These are phyloP conservation scores for Aureobasidium musti DNA, from an alignment of 2,329 filamentous ascomycete species.

Conservation along the genomic window DNA sequence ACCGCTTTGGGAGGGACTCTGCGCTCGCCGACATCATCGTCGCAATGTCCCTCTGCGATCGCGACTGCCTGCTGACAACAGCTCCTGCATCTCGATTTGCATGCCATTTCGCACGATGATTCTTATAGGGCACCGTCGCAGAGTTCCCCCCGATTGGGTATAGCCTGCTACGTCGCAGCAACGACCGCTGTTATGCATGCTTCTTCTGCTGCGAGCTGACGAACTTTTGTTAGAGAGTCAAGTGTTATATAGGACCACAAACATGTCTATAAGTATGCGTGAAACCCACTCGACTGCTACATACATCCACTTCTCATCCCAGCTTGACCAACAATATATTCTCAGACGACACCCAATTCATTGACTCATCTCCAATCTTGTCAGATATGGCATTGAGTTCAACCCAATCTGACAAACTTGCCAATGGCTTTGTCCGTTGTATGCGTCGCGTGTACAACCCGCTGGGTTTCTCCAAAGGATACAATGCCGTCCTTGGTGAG, in stretches of 20 bases:
- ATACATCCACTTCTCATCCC: neutral
- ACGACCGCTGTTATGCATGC: neutral
- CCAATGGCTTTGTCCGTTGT: neutral
- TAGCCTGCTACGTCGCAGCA: neutral
- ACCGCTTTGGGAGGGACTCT: slow-evolving; percentile 14
- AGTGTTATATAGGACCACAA: no score
- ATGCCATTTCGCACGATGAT: no score
- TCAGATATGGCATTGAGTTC: neutral
- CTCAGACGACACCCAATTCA: no score
- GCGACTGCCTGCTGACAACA: no score
- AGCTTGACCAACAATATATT: neutral
- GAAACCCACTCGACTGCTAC: no score
- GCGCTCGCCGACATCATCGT: slow-evolving; percentile 15
- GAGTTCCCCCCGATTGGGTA: neutral
- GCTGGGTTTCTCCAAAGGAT: slow-evolving; percentile 59
- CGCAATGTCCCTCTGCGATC: neutral
- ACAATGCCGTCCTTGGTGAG: slow-evolving; percentile 58
- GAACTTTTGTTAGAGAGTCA: no score
- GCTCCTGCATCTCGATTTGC: no score
- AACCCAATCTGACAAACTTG: no score
- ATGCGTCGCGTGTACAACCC: slow-evolving; percentile 44
- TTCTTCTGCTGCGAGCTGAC: no score
- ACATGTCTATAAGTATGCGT: no score
- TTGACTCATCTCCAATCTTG: neutral
- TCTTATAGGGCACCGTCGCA: neutral